Conservation (phyloP, 257 asterid species). For the Lycium ferocissimum region DNA sequence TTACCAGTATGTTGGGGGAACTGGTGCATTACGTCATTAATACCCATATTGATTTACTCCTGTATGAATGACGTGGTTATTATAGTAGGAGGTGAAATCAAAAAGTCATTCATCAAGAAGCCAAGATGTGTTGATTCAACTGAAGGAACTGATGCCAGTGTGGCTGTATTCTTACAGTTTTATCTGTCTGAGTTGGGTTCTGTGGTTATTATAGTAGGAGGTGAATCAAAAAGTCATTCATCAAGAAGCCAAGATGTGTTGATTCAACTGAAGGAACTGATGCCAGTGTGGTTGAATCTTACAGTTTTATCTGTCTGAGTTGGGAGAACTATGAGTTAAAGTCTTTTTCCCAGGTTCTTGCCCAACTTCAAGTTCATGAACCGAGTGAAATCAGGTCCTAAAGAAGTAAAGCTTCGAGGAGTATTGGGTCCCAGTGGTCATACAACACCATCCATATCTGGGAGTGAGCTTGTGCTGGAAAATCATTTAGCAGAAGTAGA, state of each 20-base stretch:
- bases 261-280: background rate
- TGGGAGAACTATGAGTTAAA: slow-evolving; percentile 10
- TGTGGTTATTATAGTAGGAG: slow-evolving; percentile 12
- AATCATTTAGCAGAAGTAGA: background rate
- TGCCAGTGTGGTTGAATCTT: background rate
- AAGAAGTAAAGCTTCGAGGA: background rate
- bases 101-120: background rate
- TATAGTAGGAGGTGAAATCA: background rate
- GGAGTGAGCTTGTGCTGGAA: background rate
- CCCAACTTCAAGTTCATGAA: background rate
- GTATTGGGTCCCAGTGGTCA: background rate
- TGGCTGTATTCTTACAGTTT: background rate
- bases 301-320: background rate
- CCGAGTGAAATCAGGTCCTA: background rate
- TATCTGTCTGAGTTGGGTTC: background rate
- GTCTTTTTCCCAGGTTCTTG: background rate
- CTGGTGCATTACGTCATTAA: slow-evolving; percentile 4
- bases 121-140: background rate
- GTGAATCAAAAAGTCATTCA: background rate
- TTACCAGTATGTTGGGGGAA: slow-evolving; percentile 15
- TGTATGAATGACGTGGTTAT: background rate
- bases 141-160: background rate
- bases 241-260: background rate
- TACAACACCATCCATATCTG: background rate
- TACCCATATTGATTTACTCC: background rate